Evolutionary conservation across 2,329 filamentous ascomycete species (phyloP).

Genomic region (Ophioceras dolichostomum): DNA sequence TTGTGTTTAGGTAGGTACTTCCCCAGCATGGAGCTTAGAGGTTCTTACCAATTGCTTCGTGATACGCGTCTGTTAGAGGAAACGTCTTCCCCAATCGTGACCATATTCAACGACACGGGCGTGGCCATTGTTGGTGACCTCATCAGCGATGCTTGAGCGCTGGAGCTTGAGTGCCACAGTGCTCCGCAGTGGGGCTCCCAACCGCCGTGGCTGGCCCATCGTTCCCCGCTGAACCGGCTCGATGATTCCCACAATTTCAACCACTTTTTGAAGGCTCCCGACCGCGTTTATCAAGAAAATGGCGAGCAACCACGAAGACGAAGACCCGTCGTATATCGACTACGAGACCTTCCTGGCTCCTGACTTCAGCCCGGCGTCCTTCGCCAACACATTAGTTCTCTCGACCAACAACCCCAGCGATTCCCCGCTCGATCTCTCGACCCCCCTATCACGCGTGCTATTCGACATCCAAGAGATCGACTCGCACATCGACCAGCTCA

Average conservation of each 20-base stretch:
- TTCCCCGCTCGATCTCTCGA: slow-evolving; percentile 82
- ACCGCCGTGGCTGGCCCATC: too few species aligned
- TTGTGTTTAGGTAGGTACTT: too few species aligned
- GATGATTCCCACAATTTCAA: neutral
- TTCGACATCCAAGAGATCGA: slow-evolving; percentile 97
- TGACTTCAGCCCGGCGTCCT: slow-evolving; percentile 65
- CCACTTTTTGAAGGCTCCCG: neutral
- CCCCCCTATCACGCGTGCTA: slow-evolving; percentile 81
- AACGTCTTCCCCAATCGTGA: too few species aligned
- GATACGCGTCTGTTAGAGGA: too few species aligned
- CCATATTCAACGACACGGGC: too few species aligned
- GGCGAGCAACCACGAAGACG: slow-evolving; percentile 24
- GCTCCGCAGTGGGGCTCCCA: too few species aligned
- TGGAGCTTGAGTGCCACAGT: too few species aligned
- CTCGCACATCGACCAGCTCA: slow-evolving; percentile 84
- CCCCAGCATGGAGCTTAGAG: too few species aligned
- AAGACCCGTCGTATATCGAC: slow-evolving; percentile 81
- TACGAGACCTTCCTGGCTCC: slow-evolving; percentile 84
- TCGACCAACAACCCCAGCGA: slow-evolving; percentile 88
- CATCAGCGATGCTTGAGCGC: too few species aligned
- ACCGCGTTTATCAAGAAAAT: slow-evolving; percentile 10
- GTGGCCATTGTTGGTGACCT: too few species aligned
- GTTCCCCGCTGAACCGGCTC: neutral
- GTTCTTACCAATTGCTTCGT: too few species aligned
- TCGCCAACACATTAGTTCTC: slow-evolving; percentile 82